Evolutionary conservation across 1,139 yeast genomes (phyloP).

Genomic region (Candida sanyaensis): DNA sequence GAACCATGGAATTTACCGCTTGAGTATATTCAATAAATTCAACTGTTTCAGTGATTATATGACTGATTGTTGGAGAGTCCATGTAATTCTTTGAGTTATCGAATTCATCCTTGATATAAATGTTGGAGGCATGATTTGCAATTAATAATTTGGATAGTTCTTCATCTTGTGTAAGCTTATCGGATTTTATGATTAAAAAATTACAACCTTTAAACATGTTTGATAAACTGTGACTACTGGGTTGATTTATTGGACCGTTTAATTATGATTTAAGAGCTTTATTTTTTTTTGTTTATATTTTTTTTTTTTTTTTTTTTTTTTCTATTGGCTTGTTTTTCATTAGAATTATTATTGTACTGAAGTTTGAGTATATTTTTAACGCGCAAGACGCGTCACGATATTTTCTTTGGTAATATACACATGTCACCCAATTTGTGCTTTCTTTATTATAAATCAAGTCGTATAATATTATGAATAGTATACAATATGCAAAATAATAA

Average conservation of each 20-base stretch:
- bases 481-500: not conserved
- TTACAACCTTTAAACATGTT: conserved; percentile 39
- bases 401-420: too few species aligned
- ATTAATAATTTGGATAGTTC: conserved; percentile 23
- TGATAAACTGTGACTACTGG: too few species aligned
- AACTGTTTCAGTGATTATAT: conserved; percentile 55
- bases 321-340: too few species aligned
- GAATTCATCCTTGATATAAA: conserved; percentile 24
- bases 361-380: not conserved
- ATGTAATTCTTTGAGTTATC: conserved; percentile 28
- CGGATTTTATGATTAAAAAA: conserved; percentile 43
- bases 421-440: not conserved
- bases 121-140: conserved; percentile 24
- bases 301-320: not conserved
- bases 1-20: conserved; percentile 59
- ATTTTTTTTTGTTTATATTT: not conserved
- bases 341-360: too few species aligned
- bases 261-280: not conserved
- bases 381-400: conserved; percentile 2
- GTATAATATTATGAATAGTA: not conserved
- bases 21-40: conserved; percentile 57
- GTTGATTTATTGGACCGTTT: not conserved
- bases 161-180: conserved; percentile 19
- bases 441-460: not conserved
- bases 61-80: conserved; percentile 33